Evolutionary conservation across 1,284 basidiomycete genomes (phyloP), one percentile per base, ranked within the genome.

Genomic region (Erythrobasidium hasegawianum): DNA sequence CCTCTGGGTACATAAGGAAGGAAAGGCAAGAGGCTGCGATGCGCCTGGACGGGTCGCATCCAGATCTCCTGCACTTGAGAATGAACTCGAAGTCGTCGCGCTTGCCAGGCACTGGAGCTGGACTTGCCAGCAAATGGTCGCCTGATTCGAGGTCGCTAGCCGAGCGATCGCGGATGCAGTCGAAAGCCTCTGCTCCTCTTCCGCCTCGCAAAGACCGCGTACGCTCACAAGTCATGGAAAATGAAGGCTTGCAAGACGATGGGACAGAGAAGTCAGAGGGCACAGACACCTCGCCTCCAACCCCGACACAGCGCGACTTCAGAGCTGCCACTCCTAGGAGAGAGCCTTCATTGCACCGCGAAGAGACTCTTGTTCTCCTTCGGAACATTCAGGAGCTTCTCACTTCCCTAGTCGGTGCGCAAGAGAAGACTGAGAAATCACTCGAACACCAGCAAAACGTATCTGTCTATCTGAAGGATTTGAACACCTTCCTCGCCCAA

Each of bases 361-460:
- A 47, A n/a, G 43, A 47, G 14, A 47, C 43, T 5, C 43, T 47
- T 24, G n/a, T 47, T 14, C 43, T 47, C 43, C 43, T 47, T 24
- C 43, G 43, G 7, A 65, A 29, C 16, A 65, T 65, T 55, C 55
- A 65, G 38, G 56, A 39, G 11, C 38, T 65, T 1, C 47, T 65
- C 20, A 18, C 49, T 1, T 52, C 62, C 16, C 45, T 65, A 14
- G 33, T 65, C 22, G 45, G 41, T 7, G 45, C 56, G 2, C 54
- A 58, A 24, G 29, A n/a, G 22, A 65, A 65, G 62, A 50, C 57
- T 16, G 38, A 18, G 1, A 47, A 58, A 18, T 27, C 56, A 11
- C 38, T 58, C 10, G 54, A 65, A 33, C 62, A 65, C 38, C 62
- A 65, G 38, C 53, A 65, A 27, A 43, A 65, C 16, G 62, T 65